Conservation (phyloP, 768 basidiomycete genomes). For the Xerocomellus chrysenteron region DNA sequence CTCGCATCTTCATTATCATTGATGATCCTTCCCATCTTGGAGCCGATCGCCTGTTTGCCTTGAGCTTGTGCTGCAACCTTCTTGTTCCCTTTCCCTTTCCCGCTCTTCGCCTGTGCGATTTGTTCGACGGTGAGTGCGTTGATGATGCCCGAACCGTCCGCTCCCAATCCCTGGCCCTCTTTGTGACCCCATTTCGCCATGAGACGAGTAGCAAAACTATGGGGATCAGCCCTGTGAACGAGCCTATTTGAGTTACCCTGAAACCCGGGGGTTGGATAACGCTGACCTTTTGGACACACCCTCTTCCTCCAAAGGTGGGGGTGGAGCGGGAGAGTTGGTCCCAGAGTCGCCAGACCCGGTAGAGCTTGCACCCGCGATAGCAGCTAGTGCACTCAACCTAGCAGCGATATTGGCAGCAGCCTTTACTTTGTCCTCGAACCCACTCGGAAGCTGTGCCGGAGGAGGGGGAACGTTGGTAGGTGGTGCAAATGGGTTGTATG, state of each 20-base stretch:
- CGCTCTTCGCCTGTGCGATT: constrained; percentile 34
- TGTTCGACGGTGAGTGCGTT: constrained; percentile 87
- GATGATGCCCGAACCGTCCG: constrained; percentile 80
- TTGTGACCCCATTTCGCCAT: constrained; percentile 98
- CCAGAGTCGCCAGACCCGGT: constrained; percentile 27
- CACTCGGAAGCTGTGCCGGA: constrained; percentile 41
- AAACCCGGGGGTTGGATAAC: background rate
- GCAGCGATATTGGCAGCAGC: constrained; percentile 85
- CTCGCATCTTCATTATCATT: constrained; percentile 87
- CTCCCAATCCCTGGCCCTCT: constrained; percentile 90
- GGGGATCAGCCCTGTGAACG: constrained; percentile 52
- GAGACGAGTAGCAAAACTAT: constrained; percentile 77
- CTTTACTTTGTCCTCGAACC: constrained; percentile 67
- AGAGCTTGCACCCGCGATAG: constrained; percentile 21
- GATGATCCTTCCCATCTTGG: constrained; percentile 85
- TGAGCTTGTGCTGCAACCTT: constrained; percentile 37
- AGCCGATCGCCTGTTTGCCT: constrained; percentile 42
- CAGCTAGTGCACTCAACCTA: constrained; percentile 58
- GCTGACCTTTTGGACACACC: constrained; percentile 16
- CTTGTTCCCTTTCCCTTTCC: constrained; percentile 27
- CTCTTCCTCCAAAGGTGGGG: constrained; percentile 34
- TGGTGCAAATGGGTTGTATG: constrained; percentile 72
- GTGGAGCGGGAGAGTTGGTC: constrained; percentile 25
- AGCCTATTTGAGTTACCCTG: background rate
- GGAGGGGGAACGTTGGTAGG: constrained; percentile 60